Evolutionary conservation across 1,139 yeast species (phyloP).

Genomic region (Arxiozyma telluris): DNA sequence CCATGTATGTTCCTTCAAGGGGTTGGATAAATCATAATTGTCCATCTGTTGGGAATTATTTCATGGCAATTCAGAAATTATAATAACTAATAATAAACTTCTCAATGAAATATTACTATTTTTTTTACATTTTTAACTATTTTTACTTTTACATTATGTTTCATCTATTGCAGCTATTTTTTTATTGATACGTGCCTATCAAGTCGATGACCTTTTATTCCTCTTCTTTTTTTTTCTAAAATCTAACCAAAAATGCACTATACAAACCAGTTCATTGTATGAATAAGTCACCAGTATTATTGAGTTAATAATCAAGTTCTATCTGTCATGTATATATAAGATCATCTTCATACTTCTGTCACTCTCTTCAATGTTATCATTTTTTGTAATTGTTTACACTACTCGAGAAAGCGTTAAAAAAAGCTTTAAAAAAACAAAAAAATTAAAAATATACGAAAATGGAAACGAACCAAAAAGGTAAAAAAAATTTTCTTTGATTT

Average conservation of each 20-base stretch:
- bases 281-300: not conserved
- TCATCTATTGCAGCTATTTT: not conserved
- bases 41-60: conserved; percentile 68
- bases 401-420: not conserved
- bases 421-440: not conserved
- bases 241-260: not conserved
- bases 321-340: not conserved
- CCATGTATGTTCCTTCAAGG: conserved; percentile 67
- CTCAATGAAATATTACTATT: not conserved
- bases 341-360: too few relatives aligned
- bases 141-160: not conserved
- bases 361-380: too few relatives aligned
- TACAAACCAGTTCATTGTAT: not conserved
- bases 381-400: too few relatives aligned
- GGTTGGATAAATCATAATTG: conserved; percentile 74
- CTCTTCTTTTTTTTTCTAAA: not conserved
- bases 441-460: too few relatives aligned
- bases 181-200: too few relatives aligned
- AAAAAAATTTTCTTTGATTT: not conserved
- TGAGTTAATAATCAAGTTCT: too few relatives aligned
- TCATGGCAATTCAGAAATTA: conserved; percentile 57
- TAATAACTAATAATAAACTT: not conserved
- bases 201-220: not conserved
- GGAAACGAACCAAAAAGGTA: not conserved
- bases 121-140: not conserved